Base-by-base conservation (phyloP, 208 protist genomes). In the Kentomonas sorsogonicus region DNA sequence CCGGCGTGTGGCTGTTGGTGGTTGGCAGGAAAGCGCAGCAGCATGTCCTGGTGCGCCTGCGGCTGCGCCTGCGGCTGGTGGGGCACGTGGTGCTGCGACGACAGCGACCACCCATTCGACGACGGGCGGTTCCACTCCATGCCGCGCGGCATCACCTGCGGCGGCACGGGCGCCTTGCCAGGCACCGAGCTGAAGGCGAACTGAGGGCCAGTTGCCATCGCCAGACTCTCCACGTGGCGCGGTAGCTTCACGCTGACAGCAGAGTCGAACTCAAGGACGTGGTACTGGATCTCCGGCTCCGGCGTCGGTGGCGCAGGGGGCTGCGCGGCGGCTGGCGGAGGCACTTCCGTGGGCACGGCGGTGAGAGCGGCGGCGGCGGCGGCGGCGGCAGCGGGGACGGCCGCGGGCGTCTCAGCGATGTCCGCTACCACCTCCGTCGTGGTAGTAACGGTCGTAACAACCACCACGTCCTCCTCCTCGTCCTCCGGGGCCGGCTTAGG, bases 381-480 rank as follows among this genome's bases (percentile, higher is more conserved):
- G 18, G 43, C 18, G 18, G 43, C 5, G 18, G 18, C 43, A 15
- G 46, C 13, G 46, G 22, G 11, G 26, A 52, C 46, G 7, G n/a
- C 46, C 26, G 46, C 46, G 46, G 46, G 46, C 26, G 46, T n/a
- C n/a, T n/a, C n/a, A n/a, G n/a, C 46, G 13, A 29, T 27, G 46
- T 22, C 26, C 26, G n/a, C 46, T 52, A 36, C 46, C 34, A 52
- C 46, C 20, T 22, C 26, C 11, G 18, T 5, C 13, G 46, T 22
- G 26, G 23, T 27, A 27, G 46, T 52, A n/a, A n/a, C n/a, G n/a
- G n/a, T n/a, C n/a, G n/a, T n/a, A n/a, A n/a, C n/a, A n/a, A n/a
- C n/a, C 26, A 36, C 26, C 4, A 52, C 46, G 4, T 36, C 4
- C 23, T 34, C 46, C 23, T 52, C 46, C n/a, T 52, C 46, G 26